A percentile compares a stretch with the other conserved stretches of the same genome.
phyloP scores from a whole-genome alignment of 192 early-diverging fungal genomes.

The Phycomyces blakesleeanus region DNA sequence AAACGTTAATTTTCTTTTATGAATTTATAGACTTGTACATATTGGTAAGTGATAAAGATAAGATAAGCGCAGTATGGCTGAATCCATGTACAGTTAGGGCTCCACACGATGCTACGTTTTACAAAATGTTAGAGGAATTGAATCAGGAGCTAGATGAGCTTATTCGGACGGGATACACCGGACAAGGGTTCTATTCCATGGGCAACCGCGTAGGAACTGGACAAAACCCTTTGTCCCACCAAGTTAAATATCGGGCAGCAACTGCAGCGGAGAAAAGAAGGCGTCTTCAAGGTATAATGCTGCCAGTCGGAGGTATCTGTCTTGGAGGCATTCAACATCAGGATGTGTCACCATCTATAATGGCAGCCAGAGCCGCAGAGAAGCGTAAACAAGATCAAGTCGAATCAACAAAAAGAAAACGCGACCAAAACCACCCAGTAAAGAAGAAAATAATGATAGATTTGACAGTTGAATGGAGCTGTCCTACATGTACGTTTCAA shows the following conservation, averaged over 20 bases:
- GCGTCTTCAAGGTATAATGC: slow-evolving; percentile 49
- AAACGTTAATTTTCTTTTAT: background rate
- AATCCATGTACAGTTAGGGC: slow-evolving; percentile 37
- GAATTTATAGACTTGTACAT: slow-evolving; percentile 29
- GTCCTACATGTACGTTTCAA: slow-evolving; percentile 53
- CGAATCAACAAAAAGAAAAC: slow-evolving; percentile 45
- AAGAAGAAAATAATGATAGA: background rate
- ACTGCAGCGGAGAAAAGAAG: slow-evolving; percentile 54
- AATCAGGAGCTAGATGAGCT: slow-evolving; percentile 58
- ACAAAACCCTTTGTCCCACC: slow-evolving; percentile 36
- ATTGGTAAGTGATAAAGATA: slow-evolving; percentile 13
- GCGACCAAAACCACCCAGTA: background rate
- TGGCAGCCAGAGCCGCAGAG: slow-evolving; percentile 72
- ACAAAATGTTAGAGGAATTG: slow-evolving; percentile 53
- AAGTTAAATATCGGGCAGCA: slow-evolving; percentile 39
- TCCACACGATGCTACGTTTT: slow-evolving; percentile 68
- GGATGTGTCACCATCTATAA: slow-evolving; percentile 47
- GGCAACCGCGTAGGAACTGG: slow-evolving; percentile 49
- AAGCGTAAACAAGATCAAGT: slow-evolving; percentile 52
- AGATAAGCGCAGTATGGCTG: background rate
- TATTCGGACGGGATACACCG: slow-evolving; percentile 47
- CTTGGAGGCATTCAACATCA: slow-evolving; percentile 34
- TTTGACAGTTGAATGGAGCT: slow-evolving; percentile 39
- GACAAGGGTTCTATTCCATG: slow-evolving; percentile 49
- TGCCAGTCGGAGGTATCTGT: slow-evolving; percentile 50